Conservation (phyloP, 371 early-diverging fungal species). For the Basidiobolus meristosporus region DNA sequence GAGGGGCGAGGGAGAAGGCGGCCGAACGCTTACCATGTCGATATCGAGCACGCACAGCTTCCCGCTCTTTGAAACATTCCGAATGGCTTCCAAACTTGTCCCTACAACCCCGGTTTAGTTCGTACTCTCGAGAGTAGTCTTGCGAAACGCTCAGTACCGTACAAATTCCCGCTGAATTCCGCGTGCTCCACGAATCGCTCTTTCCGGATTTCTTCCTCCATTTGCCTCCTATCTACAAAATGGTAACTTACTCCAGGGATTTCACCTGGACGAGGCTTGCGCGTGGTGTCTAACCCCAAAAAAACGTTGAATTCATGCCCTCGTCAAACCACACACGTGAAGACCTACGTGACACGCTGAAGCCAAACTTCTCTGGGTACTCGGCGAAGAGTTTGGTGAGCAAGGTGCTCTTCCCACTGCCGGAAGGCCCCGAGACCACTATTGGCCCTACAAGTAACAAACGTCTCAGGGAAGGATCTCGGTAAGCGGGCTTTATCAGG, state of each 20-base stretch:
- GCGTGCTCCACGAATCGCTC: conserved; percentile 89
- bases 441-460: conserved; percentile 25
- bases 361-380: conserved; percentile 73
- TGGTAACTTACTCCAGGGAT: conserved; percentile 77
- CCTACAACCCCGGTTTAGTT: no score
- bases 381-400: conserved; percentile 78
- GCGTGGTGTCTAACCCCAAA: conserved; percentile 68
- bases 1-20: no score
- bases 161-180: conserved; percentile 86
- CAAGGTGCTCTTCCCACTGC: conserved; percentile 93
- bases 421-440: conserved; percentile 87
- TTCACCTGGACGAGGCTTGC: conserved; percentile 82
- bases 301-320: no score
- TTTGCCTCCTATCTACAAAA: conserved; percentile 66
- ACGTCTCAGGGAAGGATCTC: no score
- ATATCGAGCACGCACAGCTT: conserved; percentile 79
- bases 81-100: conserved; percentile 38
- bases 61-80: conserved; percentile 42
- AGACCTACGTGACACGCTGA: conserved; percentile 83
- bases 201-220: conserved; percentile 44
- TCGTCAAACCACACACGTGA: no score
- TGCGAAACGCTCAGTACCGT: conserved; percentile 48
- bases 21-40: conserved; percentile 17
- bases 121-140: no score
- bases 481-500: no score